Evolutionary conservation across 345 rosid genomes (phyloP).

Genomic region (Draba incana): DNA sequence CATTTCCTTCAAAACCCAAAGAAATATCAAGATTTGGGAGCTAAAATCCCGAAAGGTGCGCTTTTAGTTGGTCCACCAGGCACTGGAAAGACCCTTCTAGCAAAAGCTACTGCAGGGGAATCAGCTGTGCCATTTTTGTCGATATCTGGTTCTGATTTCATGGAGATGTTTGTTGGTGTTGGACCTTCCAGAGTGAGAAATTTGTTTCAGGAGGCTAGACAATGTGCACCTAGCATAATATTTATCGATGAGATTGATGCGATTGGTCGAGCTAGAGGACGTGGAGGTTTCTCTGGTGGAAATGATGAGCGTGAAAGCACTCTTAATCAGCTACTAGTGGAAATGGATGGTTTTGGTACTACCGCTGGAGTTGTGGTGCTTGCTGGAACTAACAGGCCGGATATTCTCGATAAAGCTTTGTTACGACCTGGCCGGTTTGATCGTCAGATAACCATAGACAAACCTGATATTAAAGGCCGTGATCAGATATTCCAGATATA

Average conservation of each 20-base stretch:
- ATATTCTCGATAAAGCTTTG: slow-evolving; percentile 88
- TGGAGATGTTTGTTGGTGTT: slow-evolving; percentile 99
- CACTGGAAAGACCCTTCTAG: slow-evolving; percentile 95
- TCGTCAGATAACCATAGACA: slow-evolving; percentile 86
- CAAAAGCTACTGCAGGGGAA: slow-evolving; percentile 98
- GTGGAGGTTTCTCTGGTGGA: slow-evolving; percentile 82
- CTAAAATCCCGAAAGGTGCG: slow-evolving; percentile 95
- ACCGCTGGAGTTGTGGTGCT: slow-evolving; percentile 92
- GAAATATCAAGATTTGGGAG: slow-evolving; percentile 93
- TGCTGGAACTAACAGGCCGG: slow-evolving; percentile 96
- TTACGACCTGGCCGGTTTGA: slow-evolving; percentile 93
- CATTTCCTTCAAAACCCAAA: slow-evolving; percentile 93
- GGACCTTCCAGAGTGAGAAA: slow-evolving; percentile 98
- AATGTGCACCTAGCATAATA: slow-evolving; percentile 89
- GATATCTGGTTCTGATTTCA: slow-evolving; percentile 94
- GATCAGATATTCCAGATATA: slow-evolving; percentile 87
- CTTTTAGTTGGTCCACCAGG: slow-evolving; percentile 97
- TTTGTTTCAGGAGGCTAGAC: slow-evolving; percentile 97
- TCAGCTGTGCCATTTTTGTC: slow-evolving; percentile 93
- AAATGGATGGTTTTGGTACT: slow-evolving; percentile 99
- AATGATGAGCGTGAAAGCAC: slow-evolving; percentile 99
- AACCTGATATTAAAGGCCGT: slow-evolving; percentile 93
- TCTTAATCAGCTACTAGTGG: slow-evolving; percentile 86
- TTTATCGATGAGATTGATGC: slow-evolving; percentile 98
- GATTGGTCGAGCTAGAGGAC: slow-evolving; percentile 96